Evolutionary conservation across 176 grass and related monocot species (phyloP).

Genomic region (Zizania latifolia): DNA sequence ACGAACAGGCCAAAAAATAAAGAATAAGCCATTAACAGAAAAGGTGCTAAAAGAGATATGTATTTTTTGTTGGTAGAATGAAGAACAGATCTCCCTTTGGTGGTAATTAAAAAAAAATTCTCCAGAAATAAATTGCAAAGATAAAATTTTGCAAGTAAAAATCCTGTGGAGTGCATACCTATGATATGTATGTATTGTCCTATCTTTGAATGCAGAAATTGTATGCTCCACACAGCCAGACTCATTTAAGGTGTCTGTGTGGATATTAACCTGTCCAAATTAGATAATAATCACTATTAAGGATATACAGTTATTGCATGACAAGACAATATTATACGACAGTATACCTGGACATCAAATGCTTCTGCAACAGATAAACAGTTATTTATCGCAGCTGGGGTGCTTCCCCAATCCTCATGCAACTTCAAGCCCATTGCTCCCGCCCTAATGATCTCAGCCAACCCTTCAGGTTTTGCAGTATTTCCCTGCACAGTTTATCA

Average conservation of each 20-base stretch:
- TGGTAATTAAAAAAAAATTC: not conserved
- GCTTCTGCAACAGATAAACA: conserved; percentile 80
- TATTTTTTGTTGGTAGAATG: not conserved
- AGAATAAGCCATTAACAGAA: too few species aligned
- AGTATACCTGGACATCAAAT: conserved; percentile 82
- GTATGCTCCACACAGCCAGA: conserved; percentile 96
- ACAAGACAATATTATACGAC: conserved; percentile 20
- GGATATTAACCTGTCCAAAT: conserved; percentile 87
- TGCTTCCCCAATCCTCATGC: conserved; percentile 99
- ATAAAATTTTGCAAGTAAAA: not conserved
- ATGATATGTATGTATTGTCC: conserved; percentile 96
- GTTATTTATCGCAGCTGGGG: conserved; percentile 76
- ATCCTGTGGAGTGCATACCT: conserved; percentile 45
- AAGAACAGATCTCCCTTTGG: not conserved
- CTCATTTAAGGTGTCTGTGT: conserved; percentile 97
- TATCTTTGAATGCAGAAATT: conserved; percentile 88
- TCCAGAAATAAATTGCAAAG: not conserved
- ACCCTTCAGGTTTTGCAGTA: conserved; percentile 79
- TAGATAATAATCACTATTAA: conserved; percentile 17
- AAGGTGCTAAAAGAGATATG: too few species aligned
- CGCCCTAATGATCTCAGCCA: conserved; percentile 80
- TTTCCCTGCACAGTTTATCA: conserved; percentile 56
- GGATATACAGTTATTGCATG: not conserved
- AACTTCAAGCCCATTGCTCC: conserved; percentile 95
- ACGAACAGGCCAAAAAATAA: too few species aligned